Base-by-base conservation (phyloP, 345 rosid species). In the Nasturtium officinale region DNA sequence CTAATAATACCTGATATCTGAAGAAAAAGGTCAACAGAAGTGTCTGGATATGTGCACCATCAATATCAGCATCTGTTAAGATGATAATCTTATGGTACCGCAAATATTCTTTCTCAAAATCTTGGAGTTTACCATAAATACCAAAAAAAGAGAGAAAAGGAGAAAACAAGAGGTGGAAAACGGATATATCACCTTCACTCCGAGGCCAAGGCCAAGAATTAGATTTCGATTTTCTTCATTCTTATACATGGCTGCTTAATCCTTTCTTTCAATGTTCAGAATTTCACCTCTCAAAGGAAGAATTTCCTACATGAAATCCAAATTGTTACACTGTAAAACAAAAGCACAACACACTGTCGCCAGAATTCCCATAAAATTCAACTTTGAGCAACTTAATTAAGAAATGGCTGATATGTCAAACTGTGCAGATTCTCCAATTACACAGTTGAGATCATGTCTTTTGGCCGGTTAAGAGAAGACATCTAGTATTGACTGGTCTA, bases 41-140 rank as follows among this genome's bases (percentile, higher is more conserved):
- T 20, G 99, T 96, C 35, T 98, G 80, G 71, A 96, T 96, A 77
- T 96, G 99, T 72, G 99, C 99, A 78, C 98, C 99, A 83, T 96
- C 99, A 61, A 96, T 98, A 80, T 96, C 99, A 65, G 99, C 99
- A 87, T 96, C 99, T 40, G 99, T 96, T 76, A 96, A 82, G 76
- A 96, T 90, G 79, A 96, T 92, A 74, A 96, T 90, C 85, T 87
- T 92, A 68, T 96, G 96, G 83, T 96, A 96, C 23, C 98, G 96
- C 29, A 96, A 64, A 67, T 86, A 87, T 54, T 90, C 98, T 73
- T 83, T 87, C 71, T 83, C 89, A 48, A 96, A 92, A 62, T 92
- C 97, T 77, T 48, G 35, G 73, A 69, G 73, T 28, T 73, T 53
- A 47, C 46, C 28, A 25, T 6, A 65, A 7, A 57, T 55, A 43